phyloP scores from a whole-genome alignment of 352 stramenopile genomes.

The Lagenidium giganteum region DNA sequence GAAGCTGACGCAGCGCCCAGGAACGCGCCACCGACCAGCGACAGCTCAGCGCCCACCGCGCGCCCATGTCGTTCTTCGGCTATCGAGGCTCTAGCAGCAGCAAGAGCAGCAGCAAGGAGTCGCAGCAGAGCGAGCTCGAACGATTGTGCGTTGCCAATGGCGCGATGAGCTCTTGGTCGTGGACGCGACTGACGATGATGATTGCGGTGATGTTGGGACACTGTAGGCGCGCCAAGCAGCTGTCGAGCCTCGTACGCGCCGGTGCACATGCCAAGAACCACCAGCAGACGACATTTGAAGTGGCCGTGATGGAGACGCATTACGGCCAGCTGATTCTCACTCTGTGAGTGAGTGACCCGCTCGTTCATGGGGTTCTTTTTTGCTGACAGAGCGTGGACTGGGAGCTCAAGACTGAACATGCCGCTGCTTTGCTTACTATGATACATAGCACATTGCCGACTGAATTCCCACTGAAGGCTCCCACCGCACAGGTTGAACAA shows the following conservation, averaged over 20 bases:
- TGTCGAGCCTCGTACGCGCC: constrained; percentile 77
- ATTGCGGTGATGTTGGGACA: neutral
- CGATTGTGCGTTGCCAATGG: constrained; percentile 41
- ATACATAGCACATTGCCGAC: constrained; percentile 58
- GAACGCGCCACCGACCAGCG: too few relatives aligned
- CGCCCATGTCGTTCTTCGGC: constrained; percentile 52
- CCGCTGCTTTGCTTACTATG: too few relatives aligned
- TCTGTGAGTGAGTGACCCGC: constrained; percentile 45
- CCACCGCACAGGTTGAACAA: constrained; percentile 64
- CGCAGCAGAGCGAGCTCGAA: constrained; percentile 77
- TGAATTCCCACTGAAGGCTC: constrained; percentile 69
- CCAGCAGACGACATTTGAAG: constrained; percentile 81
- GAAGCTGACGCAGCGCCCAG: too few relatives aligned
- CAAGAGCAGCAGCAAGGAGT: constrained; percentile 42
- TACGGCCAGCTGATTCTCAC: constrained; percentile 38
- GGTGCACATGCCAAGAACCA: constrained; percentile 81
- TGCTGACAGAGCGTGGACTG: too few relatives aligned
- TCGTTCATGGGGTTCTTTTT: too few relatives aligned
- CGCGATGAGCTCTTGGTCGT: neutral
- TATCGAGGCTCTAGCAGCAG: constrained; percentile 44
- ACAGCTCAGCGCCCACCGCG: neutral
- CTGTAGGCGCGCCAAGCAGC: constrained; percentile 57
- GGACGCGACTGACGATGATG: neutral
- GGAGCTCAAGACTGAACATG: too few relatives aligned
- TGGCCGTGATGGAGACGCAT: constrained; percentile 52